Base-by-base conservation (phyloP, 139 green algal genomes). In the Trebouxia sp. region DNA sequence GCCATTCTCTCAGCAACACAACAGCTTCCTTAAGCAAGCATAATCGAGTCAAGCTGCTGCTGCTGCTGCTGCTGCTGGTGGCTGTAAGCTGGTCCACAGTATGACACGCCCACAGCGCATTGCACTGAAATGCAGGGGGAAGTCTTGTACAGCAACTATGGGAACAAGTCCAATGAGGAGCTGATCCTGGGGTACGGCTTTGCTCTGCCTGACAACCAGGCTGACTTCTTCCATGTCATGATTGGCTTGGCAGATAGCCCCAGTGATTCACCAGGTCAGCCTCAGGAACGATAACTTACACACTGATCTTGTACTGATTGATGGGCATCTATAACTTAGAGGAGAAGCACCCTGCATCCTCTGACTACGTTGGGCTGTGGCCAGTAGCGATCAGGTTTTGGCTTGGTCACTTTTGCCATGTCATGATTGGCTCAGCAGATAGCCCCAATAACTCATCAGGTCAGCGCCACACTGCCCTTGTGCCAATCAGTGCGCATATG, bases 141-240 rank as follows among this genome's bases (percentile, higher is more conserved):
- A 0, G 1, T 70, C 4, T 32, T 92, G 39, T 45, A 37, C 55
- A 90, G 85, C 80, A 89, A 92, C 80, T 92, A 92, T 69, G 85
- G 86, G 6, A 74, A 65, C 37, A 91, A 92, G 81, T 82, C 85
- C 48, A 89, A 87, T 58, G 84, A 90, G 38, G 89, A 92, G 87
- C 79, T 92, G 35, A 65, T 92, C 35, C 74, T 90, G 35, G 86
- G 81, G 0, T 92, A 92, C 66, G 89, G 89, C 26, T 92, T 92
- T 65, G 75, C 82, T 0, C 24, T 91, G 53, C 30, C 37, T 6
- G 20, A 47, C 77, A 91, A 90, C 80, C 47, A 56, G 0, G 42
- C 62, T 22, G 82, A 92, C 53, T 89, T 90, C 85, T 86, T 89
- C 14, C 76, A 79, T 50, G 48, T 85, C n/a, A 76, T 70, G n/a